Base-by-base conservation (phyloP, 1,139 yeast species). In the Sugiyamaella novakii region DNA sequence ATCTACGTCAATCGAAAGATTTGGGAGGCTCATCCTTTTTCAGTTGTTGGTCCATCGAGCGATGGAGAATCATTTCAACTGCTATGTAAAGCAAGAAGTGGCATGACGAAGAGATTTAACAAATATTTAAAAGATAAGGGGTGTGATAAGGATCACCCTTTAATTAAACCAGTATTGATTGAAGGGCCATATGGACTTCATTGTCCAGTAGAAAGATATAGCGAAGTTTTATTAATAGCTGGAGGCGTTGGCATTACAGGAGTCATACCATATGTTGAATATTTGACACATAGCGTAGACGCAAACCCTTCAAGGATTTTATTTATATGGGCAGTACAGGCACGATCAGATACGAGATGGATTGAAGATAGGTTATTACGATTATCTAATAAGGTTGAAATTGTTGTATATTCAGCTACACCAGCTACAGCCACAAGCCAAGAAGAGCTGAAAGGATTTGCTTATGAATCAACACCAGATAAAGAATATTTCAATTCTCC, bases 211-310 rank as follows among this genome's bases (percentile, higher is more conserved):
- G 75, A 75, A 48, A 71, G 77, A 49, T 84, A 77, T 61, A 81
- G 80, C 46, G 77, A 75, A 47, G 69, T 75, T 2, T 64, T 83
- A 15, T 71, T 84, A 42, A 59, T 84, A 47, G 81, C 84, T 1
- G 86, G 89, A 54, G 92, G 92, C 43, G 83, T 83, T 52, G 95
- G 95, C 57, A 75, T 87, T 55, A 85, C 95, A 1, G 84, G 85
- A 0, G 64, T 67, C 2, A 50, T 73, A 51, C 68, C 70, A 0
- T 71, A 71, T 51, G 65, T 64, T 2, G 69, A 65, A 44, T 59
- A 58, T 45, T 53, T 52, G 48, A 59, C 54, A 7, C 44, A 50
- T 21, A 49, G 47, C 27, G 53, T 47, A 46, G 52, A 45, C 42
- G 57, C 49, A 43, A 39, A 47, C 38, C 48, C 45, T 12, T 50